These are phyloP conservation scores for Boletus tylopilopsis DNA, from an alignment of 768 basidiomycete genomes.

Conservation along the genomic window DNA sequence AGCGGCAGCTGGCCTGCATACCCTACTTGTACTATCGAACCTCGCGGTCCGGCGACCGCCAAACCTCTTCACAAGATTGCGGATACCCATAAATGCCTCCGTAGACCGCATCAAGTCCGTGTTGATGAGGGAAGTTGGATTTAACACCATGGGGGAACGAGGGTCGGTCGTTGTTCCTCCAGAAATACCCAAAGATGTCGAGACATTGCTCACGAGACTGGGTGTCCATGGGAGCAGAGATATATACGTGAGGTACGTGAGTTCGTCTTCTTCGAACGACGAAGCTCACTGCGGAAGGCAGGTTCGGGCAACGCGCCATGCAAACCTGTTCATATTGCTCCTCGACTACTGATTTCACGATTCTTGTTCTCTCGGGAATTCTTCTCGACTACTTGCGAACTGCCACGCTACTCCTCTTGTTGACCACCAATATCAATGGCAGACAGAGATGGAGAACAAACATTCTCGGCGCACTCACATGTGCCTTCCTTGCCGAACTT, in stretches of 20 bases:
- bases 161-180: slow-evolving; percentile 10
- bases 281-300: slow-evolving; percentile 22
- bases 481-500: slow-evolving; percentile 48
- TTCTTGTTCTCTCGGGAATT: slow-evolving; percentile 53
- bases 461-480: slow-evolving; percentile 46
- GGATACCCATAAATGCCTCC: slow-evolving; percentile 51
- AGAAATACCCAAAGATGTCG: slow-evolving; percentile 45
- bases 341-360: slow-evolving; percentile 54
- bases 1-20: slow-evolving; percentile 13
- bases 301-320: slow-evolving; percentile 67
- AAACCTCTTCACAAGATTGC: slow-evolving; percentile 59
- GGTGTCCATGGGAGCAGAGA: slow-evolving; percentile 54
- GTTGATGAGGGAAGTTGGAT: slow-evolving; percentile 41
- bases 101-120: slow-evolving; percentile 48
- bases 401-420: slow-evolving; percentile 42
- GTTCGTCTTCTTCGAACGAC: neutral
- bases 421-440: slow-evolving; percentile 41
- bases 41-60: slow-evolving; percentile 39
- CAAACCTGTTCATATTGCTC: slow-evolving; percentile 65
- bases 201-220: slow-evolving; percentile 52
- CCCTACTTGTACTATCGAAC: slow-evolving; percentile 14
- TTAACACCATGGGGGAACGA: slow-evolving; percentile 22
- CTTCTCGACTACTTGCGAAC: slow-evolving; percentile 60
- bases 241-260: slow-evolving; percentile 54
- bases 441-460: slow-evolving; percentile 43